Base-by-base conservation (phyloP, 2,329 filamentous ascomycete species). In the Periglandula ipomoeae region DNA sequence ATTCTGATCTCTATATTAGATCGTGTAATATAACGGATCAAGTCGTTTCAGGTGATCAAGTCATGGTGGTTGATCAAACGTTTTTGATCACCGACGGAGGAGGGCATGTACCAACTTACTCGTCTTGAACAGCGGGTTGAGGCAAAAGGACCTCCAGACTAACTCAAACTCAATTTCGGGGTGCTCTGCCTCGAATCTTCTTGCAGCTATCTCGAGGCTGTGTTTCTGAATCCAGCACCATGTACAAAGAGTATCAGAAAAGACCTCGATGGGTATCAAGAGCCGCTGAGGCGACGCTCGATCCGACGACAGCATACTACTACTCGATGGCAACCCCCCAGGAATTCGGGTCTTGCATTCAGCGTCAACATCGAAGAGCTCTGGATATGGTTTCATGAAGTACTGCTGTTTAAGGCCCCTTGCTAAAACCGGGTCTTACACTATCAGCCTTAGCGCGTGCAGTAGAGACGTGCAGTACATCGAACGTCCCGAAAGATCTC, bases 221-320 rank as follows among this genome's bases (percentile, higher is more conserved):
- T 64, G 69, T 52, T 74, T 68, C 50, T 70, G 68, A 50, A 78
- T 64, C 55, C 74, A 78, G 55, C 71, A 76, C 65, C 72, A 77
- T 4, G 74, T 72, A 50, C 75, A 79, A 34, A 74, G 62, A 6
- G 72, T 66, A 57, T 78, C 75, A 34, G 70, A 62, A 54, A 75
- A 71, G 41, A 75, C 61, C 43, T 75, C 70, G 50, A 78, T 68
- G 35, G 51, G 52, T 2, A 51, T 30, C 24, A 51, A 23, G 15
- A 49, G 10, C 54, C 42, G 24, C 7, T 15, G 19, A 30, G 42
- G 17, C 34, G 19, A 10, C 19, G 35, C 35, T 11, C 23, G 38
- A 24, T 40, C 23, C 20, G 20, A 26, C 20, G 39, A 9, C 17
- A 7, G 13, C 39, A 27, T 27, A n/a, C n/a, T 24, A 9, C 22